A percentile compares a stretch with the other conserved stretches of the same genome.
Evolutionary conservation across 1,284 basidiomycete genomes (phyloP).

Genomic region (Melampsora americana): DNA sequence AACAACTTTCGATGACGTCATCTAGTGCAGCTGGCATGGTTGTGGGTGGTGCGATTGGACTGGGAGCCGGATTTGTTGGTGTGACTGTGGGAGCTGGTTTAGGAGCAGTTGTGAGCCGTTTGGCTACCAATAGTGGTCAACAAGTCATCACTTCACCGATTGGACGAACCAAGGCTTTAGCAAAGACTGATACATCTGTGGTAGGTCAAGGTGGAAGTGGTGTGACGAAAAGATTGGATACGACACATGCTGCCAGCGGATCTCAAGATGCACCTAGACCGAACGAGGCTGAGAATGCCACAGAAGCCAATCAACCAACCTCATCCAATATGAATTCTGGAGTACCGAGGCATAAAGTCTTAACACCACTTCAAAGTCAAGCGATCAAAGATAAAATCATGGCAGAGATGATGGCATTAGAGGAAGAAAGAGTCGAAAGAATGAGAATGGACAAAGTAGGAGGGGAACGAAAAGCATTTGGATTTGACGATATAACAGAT

Average conservation of each 20-base stretch:
- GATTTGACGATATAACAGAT: conserved; percentile 47
- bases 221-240: conserved; percentile 46
- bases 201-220: conserved; percentile 33
- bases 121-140: conserved; percentile 22
- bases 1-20: conserved; percentile 47
- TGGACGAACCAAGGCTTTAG: conserved; percentile 41
- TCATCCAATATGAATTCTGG: conserved; percentile 33
- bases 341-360: conserved; percentile 49
- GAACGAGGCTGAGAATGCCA: neutral
- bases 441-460: conserved; percentile 67
- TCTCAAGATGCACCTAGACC: conserved; percentile 2
- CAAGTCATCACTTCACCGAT: conserved; percentile 34
- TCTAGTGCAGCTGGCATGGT: conserved; percentile 51
- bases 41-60: conserved; percentile 50
- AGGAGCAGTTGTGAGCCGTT: conserved; percentile 48
- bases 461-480: conserved; percentile 4
- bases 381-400: conserved; percentile 94
- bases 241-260: neutral
- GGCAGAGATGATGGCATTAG: conserved; percentile 95
- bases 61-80: conserved; percentile 50
- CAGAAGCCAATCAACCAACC: conserved; percentile 21
- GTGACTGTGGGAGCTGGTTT: conserved; percentile 51
- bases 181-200: neutral
- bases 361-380: conserved; percentile 75
- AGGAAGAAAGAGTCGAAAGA: conserved; percentile 91